A percentile compares a stretch with the other conserved stretches of the same genome.
Evolutionary conservation across 139 green algal species (phyloP).

Genomic region (Zygnema cylindricum): DNA sequence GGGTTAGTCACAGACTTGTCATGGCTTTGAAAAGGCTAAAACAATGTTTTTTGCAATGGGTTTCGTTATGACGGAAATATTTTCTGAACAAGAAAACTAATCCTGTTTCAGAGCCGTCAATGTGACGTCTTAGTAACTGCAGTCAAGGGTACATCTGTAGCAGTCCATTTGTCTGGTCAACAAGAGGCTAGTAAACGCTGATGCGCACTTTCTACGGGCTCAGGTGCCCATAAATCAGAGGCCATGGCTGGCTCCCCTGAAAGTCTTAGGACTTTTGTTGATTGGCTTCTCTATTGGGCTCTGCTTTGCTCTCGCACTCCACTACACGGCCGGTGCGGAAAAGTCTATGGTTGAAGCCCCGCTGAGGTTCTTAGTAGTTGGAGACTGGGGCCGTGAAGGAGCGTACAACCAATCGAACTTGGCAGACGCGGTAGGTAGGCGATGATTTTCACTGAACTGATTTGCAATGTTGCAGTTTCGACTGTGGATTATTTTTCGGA

Average conservation of each 20-base stretch:
- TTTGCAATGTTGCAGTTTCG: constrained; percentile 43
- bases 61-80: no score
- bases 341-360: not conserved
- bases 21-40: no score
- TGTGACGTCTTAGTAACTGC: no score
- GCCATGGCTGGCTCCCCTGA: not conserved
- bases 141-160: no score
- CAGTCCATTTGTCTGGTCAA: no score
- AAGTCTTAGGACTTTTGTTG: not conserved
- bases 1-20: no score
- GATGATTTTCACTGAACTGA: not conserved
- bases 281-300: not conserved
- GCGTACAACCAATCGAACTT: constrained; percentile 51
- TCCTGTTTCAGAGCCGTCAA: no score
- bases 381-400: constrained; percentile 52
- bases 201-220: no score
- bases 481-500: constrained; percentile 56
- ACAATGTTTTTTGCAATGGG: no score
- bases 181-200: no score
- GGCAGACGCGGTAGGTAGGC: constrained; percentile 40
- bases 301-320: not conserved
- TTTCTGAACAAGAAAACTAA: no score
- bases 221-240: no score
- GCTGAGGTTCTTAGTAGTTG: constrained; percentile 55
- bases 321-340: not conserved